Evolutionary conservation across 2,329 filamentous ascomycete species (phyloP).

Genomic region (Geoglossum cookeanum): DNA sequence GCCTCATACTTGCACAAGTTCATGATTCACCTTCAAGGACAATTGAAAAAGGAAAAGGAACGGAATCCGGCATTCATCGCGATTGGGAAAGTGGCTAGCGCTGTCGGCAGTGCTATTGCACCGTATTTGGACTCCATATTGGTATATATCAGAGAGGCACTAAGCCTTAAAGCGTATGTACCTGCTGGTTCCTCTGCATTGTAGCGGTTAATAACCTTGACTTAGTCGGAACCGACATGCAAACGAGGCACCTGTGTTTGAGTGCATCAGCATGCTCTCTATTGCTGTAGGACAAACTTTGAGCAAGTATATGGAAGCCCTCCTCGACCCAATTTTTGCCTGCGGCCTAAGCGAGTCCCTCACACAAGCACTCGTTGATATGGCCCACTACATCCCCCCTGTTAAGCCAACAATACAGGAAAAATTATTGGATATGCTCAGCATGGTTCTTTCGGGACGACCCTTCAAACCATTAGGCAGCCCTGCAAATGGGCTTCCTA

Average conservation of each 20-base stretch:
- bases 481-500: slow-evolving; percentile 64
- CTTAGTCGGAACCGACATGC: slow-evolving; percentile 33
- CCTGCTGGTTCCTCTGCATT: slow-evolving; percentile 2
- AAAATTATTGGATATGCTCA: slow-evolving; percentile 82
- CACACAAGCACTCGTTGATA: slow-evolving; percentile 88
- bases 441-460: slow-evolving; percentile 78
- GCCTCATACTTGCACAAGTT: slow-evolving; percentile 79
- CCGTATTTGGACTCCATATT: slow-evolving; percentile 90
- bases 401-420: slow-evolving; percentile 89
- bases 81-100: slow-evolving; percentile 90
- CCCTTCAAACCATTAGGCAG: slow-evolving; percentile 86
- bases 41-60: slow-evolving; percentile 89
- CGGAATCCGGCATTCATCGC: slow-evolving; percentile 86
- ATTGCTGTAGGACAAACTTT: slow-evolving; percentile 89
- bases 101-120: slow-evolving; percentile 84
- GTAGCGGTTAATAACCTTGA: not conserved
- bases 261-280: slow-evolving; percentile 92
- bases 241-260: slow-evolving; percentile 64
- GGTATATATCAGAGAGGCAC: slow-evolving; percentile 78
- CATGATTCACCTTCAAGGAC: slow-evolving; percentile 87
- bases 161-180: slow-evolving; percentile 56
- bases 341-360: slow-evolving; percentile 87
- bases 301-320: slow-evolving; percentile 93
- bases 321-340: slow-evolving; percentile 90
- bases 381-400: slow-evolving; percentile 96